phyloP scores from a whole-genome alignment of 306 rosid genomes.

The Corylus americana region DNA sequence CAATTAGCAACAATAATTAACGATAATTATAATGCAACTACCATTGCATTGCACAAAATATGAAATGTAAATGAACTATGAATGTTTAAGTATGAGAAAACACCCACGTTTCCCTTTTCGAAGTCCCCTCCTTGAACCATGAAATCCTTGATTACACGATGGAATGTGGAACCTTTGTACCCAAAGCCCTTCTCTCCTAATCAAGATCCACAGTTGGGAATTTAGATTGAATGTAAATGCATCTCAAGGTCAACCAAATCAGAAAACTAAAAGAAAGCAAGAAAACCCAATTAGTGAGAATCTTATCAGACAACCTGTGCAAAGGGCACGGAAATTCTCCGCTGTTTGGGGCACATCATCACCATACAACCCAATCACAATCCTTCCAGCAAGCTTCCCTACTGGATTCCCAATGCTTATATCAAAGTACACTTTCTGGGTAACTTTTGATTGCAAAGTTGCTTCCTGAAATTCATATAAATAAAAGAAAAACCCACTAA shows the following conservation, averaged over 20 bases:
- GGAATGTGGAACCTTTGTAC: constrained; percentile 72
- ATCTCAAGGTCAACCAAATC: background rate
- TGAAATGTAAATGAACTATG: background rate
- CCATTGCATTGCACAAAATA: constrained; percentile 3
- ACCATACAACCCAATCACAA: constrained; percentile 92
- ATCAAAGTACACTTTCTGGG: constrained; percentile 81
- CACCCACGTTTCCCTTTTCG: constrained; percentile 84
- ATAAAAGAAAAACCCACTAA: background rate
- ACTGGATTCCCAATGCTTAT: constrained; percentile 90
- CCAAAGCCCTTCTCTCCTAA: constrained; percentile 97
- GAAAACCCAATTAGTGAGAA: background rate
- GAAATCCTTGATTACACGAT: constrained; percentile 94
- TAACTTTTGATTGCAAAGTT: constrained; percentile 75
- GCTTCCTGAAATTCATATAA: constrained; percentile 34
- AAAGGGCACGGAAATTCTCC: constrained; percentile 94
- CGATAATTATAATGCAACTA: background rate
- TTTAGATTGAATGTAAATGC: background rate
- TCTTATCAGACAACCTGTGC: constrained; percentile 58
- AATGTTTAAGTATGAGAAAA: constrained; percentile 2
- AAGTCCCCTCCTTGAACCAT: constrained; percentile 99
- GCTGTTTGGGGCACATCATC: constrained; percentile 93
- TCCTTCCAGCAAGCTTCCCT: constrained; percentile 82
- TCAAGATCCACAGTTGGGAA: constrained; percentile 12
- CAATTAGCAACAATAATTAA: background rate
- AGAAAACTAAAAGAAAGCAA: constrained; percentile 1